Conservation (phyloP, 2,329 filamentous ascomycete genomes). For the Diatrype stigma region DNA sequence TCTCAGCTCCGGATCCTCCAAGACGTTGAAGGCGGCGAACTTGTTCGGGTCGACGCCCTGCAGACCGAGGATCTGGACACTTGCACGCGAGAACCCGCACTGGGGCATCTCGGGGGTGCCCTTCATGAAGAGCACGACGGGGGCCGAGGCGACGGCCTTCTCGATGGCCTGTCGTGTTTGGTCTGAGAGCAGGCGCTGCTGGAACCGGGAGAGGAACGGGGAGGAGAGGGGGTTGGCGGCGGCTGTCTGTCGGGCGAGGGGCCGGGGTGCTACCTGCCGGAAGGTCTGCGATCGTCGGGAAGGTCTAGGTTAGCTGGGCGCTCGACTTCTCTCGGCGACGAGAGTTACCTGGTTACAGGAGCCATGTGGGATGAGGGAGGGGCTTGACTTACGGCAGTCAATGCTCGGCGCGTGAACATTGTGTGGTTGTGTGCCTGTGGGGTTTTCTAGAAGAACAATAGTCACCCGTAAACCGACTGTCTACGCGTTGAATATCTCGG, state of each 20-base stretch:
- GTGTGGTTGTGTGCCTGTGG: not conserved
- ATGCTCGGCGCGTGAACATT: not conserved
- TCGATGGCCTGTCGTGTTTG: conserved; percentile 81
- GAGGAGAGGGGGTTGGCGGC: conserved; percentile 3
- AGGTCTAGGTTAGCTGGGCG: not conserved
- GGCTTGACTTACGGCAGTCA: not conserved
- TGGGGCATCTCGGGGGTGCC: conserved; percentile 93
- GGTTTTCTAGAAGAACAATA: no score
- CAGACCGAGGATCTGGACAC: conserved; percentile 88
- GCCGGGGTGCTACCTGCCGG: conserved; percentile 38
- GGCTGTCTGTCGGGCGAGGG: conserved; percentile 17
- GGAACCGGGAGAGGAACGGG: conserved; percentile 30
- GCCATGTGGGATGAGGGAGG: not conserved
- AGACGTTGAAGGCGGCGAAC: conserved; percentile 96
- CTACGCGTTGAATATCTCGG: no score
- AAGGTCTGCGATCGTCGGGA: conserved; percentile 32
- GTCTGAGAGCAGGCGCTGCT: conserved; percentile 70
- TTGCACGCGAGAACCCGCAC: conserved; percentile 93
- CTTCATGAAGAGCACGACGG: conserved; percentile 99
- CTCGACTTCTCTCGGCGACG: not conserved
- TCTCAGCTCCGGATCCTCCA: conserved; percentile 85
- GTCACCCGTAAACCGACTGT: no score
- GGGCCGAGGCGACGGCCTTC: conserved; percentile 79
- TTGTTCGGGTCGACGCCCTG: conserved; percentile 94
- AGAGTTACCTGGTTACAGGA: no score